Conservation (phyloP, 2,329 filamentous ascomycete species). For the Cladosporium austrohemisphaericum region DNA sequence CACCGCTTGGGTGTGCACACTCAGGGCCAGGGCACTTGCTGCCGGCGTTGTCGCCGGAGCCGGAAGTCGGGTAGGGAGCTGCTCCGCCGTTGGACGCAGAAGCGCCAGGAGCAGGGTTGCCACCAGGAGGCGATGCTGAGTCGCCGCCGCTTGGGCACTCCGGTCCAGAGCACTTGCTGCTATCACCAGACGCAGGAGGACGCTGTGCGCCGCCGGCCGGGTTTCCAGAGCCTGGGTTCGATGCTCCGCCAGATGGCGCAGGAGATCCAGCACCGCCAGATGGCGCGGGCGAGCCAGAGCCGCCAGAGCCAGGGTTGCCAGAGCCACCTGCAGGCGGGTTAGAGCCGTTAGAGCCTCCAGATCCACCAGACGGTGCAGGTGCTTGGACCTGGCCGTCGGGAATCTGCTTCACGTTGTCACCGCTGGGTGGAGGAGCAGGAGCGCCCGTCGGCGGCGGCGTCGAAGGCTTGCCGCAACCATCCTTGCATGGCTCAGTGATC, state of each 20-base stretch:
- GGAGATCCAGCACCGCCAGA: conserved; percentile 8
- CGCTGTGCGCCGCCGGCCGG: conserved; percentile 4
- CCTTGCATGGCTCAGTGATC: conserved; percentile 36
- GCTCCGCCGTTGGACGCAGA: conserved; percentile 3
- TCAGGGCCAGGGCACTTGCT: conserved; percentile 10
- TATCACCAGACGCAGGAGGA: conserved; percentile 13
- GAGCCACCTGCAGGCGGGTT: conserved; percentile 3
- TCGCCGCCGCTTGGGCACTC: conserved; percentile 18
- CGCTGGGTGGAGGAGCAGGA: conserved; percentile 12
- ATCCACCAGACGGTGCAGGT: conserved; percentile 17
- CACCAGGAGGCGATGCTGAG: neutral
- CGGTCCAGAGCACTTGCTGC: conserved; percentile 25
- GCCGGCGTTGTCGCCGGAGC: neutral
- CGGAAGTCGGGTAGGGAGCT: conserved; percentile 8
- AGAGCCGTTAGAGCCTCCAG: conserved; percentile 6
- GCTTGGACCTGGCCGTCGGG: conserved; percentile 19
- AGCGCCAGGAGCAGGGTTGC: conserved; percentile 1
- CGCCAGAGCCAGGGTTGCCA: conserved; percentile 9
- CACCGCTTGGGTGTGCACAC: conserved; percentile 21
- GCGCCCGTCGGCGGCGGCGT: conserved; percentile 12
- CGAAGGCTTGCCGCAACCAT: conserved; percentile 17
- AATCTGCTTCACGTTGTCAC: conserved; percentile 17
- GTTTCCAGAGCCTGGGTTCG: conserved; percentile 13
- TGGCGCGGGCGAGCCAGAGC: conserved; percentile 10
- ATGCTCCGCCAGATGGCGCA: conserved; percentile 13